A percentile compares a stretch with the other conserved stretches of the same genome.
Conservation (phyloP, 805 yeast genomes). For the Yamadazyma philogaea region DNA sequence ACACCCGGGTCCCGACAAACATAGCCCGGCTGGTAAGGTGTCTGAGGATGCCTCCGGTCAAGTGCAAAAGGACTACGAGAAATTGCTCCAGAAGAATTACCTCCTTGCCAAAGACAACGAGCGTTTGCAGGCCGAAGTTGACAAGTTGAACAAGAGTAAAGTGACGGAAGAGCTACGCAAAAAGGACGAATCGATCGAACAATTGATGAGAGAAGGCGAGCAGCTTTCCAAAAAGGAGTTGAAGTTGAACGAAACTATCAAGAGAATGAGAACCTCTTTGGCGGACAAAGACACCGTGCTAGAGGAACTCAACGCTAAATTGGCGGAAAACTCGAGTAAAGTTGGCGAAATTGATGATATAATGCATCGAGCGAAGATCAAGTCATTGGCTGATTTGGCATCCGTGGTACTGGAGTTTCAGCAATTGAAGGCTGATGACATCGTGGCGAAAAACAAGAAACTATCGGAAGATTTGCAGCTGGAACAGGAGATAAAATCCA, state of each 20-base stretch:
- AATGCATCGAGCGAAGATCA: slow-evolving; percentile 25
- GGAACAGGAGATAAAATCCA: slow-evolving; percentile 22
- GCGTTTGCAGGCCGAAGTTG: slow-evolving; percentile 3
- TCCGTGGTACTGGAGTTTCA: slow-evolving; percentile 13
- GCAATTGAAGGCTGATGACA: slow-evolving; percentile 15
- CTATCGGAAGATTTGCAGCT: slow-evolving; percentile 22
- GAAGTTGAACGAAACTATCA: slow-evolving; percentile 61
- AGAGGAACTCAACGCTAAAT: slow-evolving; percentile 26
- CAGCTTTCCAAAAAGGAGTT: slow-evolving; percentile 69
- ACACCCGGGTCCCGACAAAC: too few species aligned
- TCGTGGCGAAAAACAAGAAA: slow-evolving; percentile 18
- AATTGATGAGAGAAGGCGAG: slow-evolving; percentile 73
- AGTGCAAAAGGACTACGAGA: not conserved
- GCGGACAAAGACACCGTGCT: slow-evolving; percentile 29
- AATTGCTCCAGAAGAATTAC: not conserved
- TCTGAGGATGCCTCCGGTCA: not conserved
- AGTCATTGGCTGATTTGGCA: slow-evolving; percentile 27
- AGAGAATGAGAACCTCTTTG: slow-evolving; percentile 46
- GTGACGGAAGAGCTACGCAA: slow-evolving; percentile 20
- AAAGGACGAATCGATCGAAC: slow-evolving; percentile 61
- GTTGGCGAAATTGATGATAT: slow-evolving; percentile 39
- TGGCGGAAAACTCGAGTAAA: slow-evolving; percentile 28
- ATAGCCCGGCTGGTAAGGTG: too few species aligned
- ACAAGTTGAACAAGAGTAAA: slow-evolving; percentile 2
- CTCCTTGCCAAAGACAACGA: slow-evolving; percentile 2